Evolutionary conservation across 352 stramenopile species (phyloP).

Genomic region (Globisporangium heterothallicum): DNA sequence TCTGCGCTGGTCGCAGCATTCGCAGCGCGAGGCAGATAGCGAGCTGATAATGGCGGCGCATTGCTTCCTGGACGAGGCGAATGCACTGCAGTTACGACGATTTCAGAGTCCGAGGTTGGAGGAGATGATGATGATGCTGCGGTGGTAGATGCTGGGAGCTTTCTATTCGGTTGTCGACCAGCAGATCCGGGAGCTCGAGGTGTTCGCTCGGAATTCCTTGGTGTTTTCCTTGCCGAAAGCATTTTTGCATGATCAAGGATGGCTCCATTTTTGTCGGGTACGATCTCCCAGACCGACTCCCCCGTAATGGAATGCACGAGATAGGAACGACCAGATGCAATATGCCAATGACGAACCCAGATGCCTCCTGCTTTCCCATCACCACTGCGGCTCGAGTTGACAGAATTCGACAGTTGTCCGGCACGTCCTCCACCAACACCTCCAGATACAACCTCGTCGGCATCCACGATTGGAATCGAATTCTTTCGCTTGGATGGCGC

Average conservation of each 20-base stretch:
- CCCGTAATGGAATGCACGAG: constrained; percentile 65
- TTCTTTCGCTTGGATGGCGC: not conserved
- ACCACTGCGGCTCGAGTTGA: constrained; percentile 13
- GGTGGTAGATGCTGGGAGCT: not conserved
- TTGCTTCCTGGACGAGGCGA: not conserved
- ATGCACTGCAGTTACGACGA: constrained; percentile 21
- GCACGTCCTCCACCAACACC: not conserved
- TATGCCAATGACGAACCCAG: constrained; percentile 66
- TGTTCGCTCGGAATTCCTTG: not conserved
- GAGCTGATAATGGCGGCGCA: constrained; percentile 1
- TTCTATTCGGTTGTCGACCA: constrained; percentile 4
- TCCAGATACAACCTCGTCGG: constrained; percentile 15
- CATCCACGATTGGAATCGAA: constrained; percentile 16
- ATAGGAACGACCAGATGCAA: constrained; percentile 40
- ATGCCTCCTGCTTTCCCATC: constrained; percentile 18
- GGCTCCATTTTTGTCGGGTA: not conserved
- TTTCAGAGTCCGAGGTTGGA: constrained; percentile 28
- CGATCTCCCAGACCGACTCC: constrained; percentile 71
- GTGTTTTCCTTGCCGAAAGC: not conserved
- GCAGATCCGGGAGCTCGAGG: constrained; percentile 4
- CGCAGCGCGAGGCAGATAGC: not conserved
- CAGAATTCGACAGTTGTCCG: not conserved
- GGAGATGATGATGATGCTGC: constrained; percentile 11
- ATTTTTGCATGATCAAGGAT: not conserved
- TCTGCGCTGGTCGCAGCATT: not conserved